phyloP scores from a whole-genome alignment of 2,329 filamentous ascomycete species.

The Fusarium verrucosum region DNA sequence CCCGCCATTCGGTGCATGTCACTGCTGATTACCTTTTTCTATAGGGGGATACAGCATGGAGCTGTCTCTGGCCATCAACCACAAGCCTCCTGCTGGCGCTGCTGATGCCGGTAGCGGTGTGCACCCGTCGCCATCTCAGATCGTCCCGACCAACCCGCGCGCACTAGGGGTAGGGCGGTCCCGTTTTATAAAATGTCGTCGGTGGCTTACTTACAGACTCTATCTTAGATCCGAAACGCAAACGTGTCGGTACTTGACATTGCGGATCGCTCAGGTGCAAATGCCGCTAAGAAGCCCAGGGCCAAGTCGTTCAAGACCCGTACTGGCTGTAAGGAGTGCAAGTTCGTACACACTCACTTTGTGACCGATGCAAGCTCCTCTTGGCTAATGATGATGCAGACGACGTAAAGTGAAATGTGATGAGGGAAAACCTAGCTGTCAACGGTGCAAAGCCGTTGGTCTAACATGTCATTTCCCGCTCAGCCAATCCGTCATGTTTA shows the following conservation, averaged over 20 bases:
- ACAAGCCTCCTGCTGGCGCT: not conserved
- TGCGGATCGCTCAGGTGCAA: conserved; percentile 1
- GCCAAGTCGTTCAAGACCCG: conserved; percentile 35
- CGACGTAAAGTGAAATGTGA: conserved; percentile 42
- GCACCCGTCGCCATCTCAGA: not conserved
- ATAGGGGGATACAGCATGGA: not conserved
- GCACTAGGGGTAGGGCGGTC: not conserved
- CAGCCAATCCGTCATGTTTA: not conserved
- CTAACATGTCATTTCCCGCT: conserved; percentile 27
- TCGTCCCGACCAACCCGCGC: not conserved
- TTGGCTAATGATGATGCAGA: conserved; percentile 19
- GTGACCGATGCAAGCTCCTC: not conserved
- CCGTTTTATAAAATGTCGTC: conserved; percentile 1
- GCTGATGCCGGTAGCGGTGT: not conserved
- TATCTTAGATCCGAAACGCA: conserved; percentile 14
- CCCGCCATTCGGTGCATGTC: not conserved
- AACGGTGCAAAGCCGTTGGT: conserved; percentile 22
- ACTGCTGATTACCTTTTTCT: too few relatives aligned
- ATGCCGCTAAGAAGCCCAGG: conserved; percentile 11
- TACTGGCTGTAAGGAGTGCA: conserved; percentile 38
- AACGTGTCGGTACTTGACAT: conserved; percentile 24
- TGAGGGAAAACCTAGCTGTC: conserved; percentile 33
- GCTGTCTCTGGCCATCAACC: not conserved
- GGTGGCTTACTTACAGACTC: not conserved
- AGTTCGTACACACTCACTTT: conserved; percentile 20